Base-by-base conservation (phyloP, 2,329 filamentous ascomycete species). In the Cladosporium halotolerans region DNA sequence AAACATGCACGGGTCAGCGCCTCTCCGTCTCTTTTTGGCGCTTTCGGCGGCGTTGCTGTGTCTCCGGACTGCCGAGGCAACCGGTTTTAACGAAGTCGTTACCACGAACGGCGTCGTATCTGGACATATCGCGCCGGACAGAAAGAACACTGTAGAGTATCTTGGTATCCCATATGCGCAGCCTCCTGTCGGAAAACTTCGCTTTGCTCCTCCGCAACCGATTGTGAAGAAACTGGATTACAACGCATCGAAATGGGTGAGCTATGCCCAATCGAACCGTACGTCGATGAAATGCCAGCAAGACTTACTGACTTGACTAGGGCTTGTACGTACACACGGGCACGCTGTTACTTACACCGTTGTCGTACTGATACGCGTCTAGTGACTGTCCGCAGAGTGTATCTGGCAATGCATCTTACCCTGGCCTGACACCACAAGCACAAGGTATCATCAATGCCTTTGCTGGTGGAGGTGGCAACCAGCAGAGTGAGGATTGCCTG, bases 401-500 rank as follows among this genome's bases (percentile, higher is more conserved):
- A 19, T 23, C 50, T 9, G 38, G n/a, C 5, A 28, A 28, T 28
- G 23, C 23, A 28, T 28, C 23, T 28, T 28, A 28, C 23, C 51
- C 51, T 31, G 36, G 43, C 23, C 47, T 53, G 9, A 53, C 51
- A 13, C 34, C 51, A 10, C 51, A 53, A 32, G 51, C 51, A 31
- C 43, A 53, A 23, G n/a, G 28, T 7, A 42, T 53, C 19, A 53
- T 53, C 11, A 42, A 53, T 13, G 42, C 42, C 9, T 53, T 53
- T n/a, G 44, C 44, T 2, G 34, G 44, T 4, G 44, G 43, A 34
- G 33, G 14, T 14, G 51, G 43, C 38, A 53, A 43, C 4, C 51
- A 31, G 0, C 51, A 53, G 9, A 49, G 60, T 43, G 63, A 69
- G 54, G 69, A 71, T 49, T 72, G 69, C 55, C 57, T 72, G 52